Conservation (phyloP, 2,329 filamentous ascomycete genomes). For the Orbilia ellipsospora region DNA sequence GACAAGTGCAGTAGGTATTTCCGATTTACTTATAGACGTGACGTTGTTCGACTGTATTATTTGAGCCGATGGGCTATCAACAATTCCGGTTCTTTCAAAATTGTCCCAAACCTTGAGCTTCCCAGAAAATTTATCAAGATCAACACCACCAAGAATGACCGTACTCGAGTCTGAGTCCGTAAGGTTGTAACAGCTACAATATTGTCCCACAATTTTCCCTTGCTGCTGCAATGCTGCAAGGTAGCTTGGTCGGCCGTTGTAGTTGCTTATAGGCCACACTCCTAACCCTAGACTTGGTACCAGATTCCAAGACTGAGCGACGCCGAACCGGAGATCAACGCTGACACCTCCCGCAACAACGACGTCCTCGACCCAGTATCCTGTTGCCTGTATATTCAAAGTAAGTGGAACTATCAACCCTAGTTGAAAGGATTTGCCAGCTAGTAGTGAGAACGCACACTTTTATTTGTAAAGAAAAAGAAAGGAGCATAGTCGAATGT, state of each 20-base stretch:
- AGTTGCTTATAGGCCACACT: neutral
- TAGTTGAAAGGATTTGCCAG: too few relatives aligned
- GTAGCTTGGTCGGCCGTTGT: constrained; percentile 11
- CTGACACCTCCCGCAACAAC: neutral
- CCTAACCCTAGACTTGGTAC: constrained; percentile 27
- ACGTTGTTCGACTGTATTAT: constrained; percentile 10
- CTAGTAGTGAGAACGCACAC: too few relatives aligned
- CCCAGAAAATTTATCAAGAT: constrained; percentile 25
- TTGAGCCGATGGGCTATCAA: constrained; percentile 6
- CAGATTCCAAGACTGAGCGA: constrained; percentile 25
- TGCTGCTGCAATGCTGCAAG: constrained; percentile 21
- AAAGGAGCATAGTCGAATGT: neutral
- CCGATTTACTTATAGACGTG: constrained; percentile 3
- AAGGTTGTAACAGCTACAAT: constrained; percentile 30
- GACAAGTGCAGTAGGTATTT: constrained; percentile 2
- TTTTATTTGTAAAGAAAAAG: too few relatives aligned
- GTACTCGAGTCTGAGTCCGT: constrained; percentile 10
- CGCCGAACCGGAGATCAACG: constrained; percentile 22
- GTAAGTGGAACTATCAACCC: too few relatives aligned
- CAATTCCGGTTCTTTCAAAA: constrained; percentile 6
- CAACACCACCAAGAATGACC: constrained; percentile 32
- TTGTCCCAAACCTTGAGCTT: constrained; percentile 27
- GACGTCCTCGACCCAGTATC: constrained; percentile 27
- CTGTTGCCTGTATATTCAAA: neutral
- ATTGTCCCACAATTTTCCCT: constrained; percentile 21